Conservation (phyloP, 805 yeast species). For the Kurtzmaniella cleridarum region DNA sequence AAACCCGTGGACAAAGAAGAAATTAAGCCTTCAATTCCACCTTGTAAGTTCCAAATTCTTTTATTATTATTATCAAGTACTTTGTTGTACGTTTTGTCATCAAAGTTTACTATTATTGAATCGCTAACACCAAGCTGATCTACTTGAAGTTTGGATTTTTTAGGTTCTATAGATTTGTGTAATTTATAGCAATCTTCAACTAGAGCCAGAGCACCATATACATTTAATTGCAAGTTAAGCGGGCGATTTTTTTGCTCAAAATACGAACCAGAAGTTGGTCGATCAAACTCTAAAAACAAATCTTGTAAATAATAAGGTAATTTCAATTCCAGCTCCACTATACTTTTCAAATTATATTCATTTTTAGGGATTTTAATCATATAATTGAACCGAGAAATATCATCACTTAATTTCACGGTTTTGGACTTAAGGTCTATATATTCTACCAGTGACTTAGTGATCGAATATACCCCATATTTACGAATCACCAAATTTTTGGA, state of each 20-base stretch:
- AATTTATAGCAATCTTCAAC: too few relatives aligned
- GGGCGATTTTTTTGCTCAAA: constrained; percentile 4
- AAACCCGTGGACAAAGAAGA: constrained; percentile 4
- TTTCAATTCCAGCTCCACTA: background rate
- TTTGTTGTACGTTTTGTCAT: too few relatives aligned
- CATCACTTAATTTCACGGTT: background rate
- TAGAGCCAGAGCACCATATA: too few relatives aligned
- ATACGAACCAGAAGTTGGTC: background rate
- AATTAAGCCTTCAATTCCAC: constrained; percentile 2
- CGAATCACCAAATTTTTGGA: constrained; percentile 15
- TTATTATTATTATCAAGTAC: too few relatives aligned
- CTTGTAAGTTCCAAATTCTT: background rate
- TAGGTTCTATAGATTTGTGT: too few relatives aligned
- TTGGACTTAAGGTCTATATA: constrained; percentile 4
- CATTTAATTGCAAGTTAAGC: background rate
- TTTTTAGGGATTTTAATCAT: constrained; percentile 1
- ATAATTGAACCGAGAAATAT: constrained; percentile 1
- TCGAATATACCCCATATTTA: constrained; percentile 15
- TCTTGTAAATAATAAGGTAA: constrained; percentile 1
- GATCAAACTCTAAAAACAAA: constrained; percentile 1
- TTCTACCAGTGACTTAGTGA: constrained; percentile 8
- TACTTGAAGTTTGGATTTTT: too few relatives aligned
- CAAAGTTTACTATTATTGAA: too few relatives aligned
- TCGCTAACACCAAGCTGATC: too few relatives aligned
- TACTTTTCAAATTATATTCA: too few relatives aligned